These are phyloP conservation scores for Trametes hirsuta DNA, from an alignment of 1,284 basidiomycete species.

Conservation along the genomic window DNA sequence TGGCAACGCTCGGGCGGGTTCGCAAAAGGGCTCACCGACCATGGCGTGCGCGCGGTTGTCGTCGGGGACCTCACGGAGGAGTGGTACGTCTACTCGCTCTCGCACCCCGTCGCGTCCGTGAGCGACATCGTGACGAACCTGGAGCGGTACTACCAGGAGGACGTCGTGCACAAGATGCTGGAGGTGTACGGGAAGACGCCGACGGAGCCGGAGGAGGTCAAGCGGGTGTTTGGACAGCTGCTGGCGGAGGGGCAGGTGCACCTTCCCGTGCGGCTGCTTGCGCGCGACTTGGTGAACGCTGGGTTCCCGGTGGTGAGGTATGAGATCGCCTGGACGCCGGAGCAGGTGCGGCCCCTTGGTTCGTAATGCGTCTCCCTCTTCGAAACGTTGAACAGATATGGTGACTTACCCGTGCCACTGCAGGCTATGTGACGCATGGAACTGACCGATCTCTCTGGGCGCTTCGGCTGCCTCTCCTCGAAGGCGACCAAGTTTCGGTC, in stretches of 20 bases:
- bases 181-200: slow-evolving; percentile 45
- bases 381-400: not conserved
- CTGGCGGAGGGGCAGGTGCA: slow-evolving; percentile 73
- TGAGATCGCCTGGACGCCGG: slow-evolving; percentile 69
- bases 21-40: slow-evolving; percentile 53
- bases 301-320: slow-evolving; percentile 71
- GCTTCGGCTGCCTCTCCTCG: slow-evolving; percentile 45
- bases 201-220: slow-evolving; percentile 43
- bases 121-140: slow-evolving; percentile 61
- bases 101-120: slow-evolving; percentile 54
- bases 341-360: slow-evolving; percentile 59
- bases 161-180: slow-evolving; percentile 51
- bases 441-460: slow-evolving; percentile 59
- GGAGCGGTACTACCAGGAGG: slow-evolving; percentile 59
- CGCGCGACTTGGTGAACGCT: slow-evolving; percentile 55
- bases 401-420: slow-evolving; percentile 23
- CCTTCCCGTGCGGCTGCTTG: slow-evolving; percentile 65
- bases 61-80: slow-evolving; percentile 75
- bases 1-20: slow-evolving; percentile 70
- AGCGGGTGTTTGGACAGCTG: slow-evolving; percentile 58
- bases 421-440: slow-evolving; percentile 72
- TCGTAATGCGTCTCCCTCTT: slow-evolving; percentile 17
- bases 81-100: slow-evolving; percentile 76
- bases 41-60: slow-evolving; percentile 63
- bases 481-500: slow-evolving; percentile 44